phyloP scores from a whole-genome alignment of 768 basidiomycete species.

The Lactarius sanguifluus region DNA sequence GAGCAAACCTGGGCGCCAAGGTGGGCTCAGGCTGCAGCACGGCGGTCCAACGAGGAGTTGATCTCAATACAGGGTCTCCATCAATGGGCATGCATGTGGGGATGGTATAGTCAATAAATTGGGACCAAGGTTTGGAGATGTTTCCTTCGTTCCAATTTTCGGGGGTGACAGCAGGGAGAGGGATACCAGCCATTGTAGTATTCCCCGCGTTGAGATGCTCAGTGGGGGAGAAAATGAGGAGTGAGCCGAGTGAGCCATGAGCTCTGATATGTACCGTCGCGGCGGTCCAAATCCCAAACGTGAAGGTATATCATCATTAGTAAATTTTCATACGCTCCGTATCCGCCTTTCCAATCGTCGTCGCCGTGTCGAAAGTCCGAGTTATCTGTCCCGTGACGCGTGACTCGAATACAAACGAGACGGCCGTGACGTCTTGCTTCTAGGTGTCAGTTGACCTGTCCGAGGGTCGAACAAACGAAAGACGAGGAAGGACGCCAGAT shows the following conservation, averaged over 20 bases:
- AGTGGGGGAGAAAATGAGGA: neutral
- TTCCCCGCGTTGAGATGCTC: neutral
- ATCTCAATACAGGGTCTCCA: neutral
- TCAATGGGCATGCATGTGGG: slow-evolving; percentile 18
- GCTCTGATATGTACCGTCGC: neutral
- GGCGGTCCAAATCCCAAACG: neutral
- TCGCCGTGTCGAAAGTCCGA: too few species aligned
- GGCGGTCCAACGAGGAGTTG: slow-evolving; percentile 19
- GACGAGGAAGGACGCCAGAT: neutral
- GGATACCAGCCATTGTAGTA: slow-evolving; percentile 1
- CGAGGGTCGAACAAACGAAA: neutral
- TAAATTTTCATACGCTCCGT: neutral
- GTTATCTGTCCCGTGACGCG: too few species aligned
- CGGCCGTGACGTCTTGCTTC: too few species aligned
- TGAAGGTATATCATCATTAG: neutral
- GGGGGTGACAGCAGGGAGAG: neutral
- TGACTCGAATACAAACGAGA: too few species aligned
- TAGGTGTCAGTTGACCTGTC: too few species aligned
- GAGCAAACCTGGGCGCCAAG: slow-evolving; percentile 9
- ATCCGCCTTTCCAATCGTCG: neutral
- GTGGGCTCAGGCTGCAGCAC: slow-evolving; percentile 9
- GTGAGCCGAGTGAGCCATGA: neutral
- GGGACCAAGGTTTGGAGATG: slow-evolving; percentile 17
- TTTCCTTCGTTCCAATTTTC: slow-evolving; percentile 18
- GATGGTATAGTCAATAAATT: slow-evolving; percentile 16